Conservation (phyloP, 2,329 filamentous ascomycete species). For the Penicillium olsonii region DNA sequence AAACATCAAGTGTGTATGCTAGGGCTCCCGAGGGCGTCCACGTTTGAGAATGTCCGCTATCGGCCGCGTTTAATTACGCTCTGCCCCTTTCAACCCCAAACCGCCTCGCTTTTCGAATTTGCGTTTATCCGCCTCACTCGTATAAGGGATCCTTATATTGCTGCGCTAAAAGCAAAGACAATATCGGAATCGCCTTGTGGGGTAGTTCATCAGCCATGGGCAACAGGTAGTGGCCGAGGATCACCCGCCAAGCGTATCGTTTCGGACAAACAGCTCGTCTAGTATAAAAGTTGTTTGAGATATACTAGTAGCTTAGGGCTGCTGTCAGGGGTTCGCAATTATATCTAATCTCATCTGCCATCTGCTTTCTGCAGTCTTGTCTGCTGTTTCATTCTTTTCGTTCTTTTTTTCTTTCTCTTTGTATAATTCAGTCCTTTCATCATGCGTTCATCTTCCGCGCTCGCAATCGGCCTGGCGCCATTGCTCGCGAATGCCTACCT, state of each 20-base stretch:
- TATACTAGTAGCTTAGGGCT: neutral
- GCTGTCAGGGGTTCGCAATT: neutral
- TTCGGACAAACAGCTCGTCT: neutral
- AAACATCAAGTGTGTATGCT: neutral
- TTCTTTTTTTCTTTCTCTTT: neutral
- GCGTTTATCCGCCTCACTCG: neutral
- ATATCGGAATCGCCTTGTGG: neutral
- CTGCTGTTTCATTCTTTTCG: neutral
- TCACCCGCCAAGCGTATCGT: neutral
- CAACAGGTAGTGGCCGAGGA: neutral
- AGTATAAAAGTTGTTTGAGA: neutral
- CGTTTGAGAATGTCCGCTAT: neutral
- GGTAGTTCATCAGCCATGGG: neutral
- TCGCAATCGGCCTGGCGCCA: conserved; percentile 28
- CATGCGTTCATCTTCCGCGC: conserved; percentile 7
- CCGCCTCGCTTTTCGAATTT: neutral
- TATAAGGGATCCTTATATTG: neutral
- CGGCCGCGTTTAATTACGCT: neutral
- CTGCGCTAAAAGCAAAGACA: neutral
- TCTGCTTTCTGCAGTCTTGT: neutral
- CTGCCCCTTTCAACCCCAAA: neutral
- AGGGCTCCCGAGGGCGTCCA: neutral
- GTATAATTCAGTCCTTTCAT: conserved; percentile 9
- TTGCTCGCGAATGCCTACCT: conserved; percentile 39
- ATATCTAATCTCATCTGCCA: neutral